phyloP scores from a whole-genome alignment of 2,329 filamentous ascomycete species.

The Paraphoma chrysanthemicola region DNA sequence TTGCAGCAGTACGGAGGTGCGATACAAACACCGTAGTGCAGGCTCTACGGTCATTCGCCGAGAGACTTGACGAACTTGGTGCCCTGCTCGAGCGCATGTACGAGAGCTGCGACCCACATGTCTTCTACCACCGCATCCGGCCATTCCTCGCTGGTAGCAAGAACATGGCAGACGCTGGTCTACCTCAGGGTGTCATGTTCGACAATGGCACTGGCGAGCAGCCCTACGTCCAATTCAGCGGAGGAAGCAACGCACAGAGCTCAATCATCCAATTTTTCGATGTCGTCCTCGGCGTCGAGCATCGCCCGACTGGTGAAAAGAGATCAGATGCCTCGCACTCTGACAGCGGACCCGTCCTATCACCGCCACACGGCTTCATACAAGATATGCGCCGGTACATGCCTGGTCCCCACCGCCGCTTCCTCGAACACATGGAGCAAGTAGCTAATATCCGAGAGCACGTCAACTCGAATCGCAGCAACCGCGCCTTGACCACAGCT shows the following conservation, averaged over 20 bases:
- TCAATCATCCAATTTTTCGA: slow-evolving; percentile 98
- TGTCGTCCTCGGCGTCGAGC: slow-evolving; percentile 85
- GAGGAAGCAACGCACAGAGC: slow-evolving; percentile 96
- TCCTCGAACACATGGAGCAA: slow-evolving; percentile 78
- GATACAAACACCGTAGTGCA: slow-evolving; percentile 76
- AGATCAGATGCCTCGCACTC: slow-evolving; percentile 41
- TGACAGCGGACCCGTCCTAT: slow-evolving; percentile 52
- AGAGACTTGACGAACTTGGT: slow-evolving; percentile 85
- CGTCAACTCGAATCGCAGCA: slow-evolving; percentile 67
- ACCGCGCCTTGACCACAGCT: slow-evolving; percentile 75
- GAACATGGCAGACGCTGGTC: slow-evolving; percentile 94
- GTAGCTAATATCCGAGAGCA: slow-evolving; percentile 89
- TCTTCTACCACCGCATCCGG: slow-evolving; percentile 96
- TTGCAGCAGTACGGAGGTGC: slow-evolving; percentile 75
- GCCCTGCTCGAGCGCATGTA: slow-evolving; percentile 86
- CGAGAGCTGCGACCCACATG: slow-evolving; percentile 89
- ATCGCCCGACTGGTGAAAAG: slow-evolving; percentile 84
- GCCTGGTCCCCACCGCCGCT: slow-evolving; percentile 90
- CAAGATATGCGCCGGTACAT: slow-evolving; percentile 97
- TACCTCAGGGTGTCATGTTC: slow-evolving; percentile 87
- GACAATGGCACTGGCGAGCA: slow-evolving; percentile 75
- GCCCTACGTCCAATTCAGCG: slow-evolving; percentile 82
- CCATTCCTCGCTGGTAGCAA: slow-evolving; percentile 95
- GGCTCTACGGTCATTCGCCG: slow-evolving; percentile 82
- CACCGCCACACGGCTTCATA: slow-evolving; percentile 84